Conservation (phyloP, 177 flowering plant genomes). For the Vitis hybrid region DNA sequence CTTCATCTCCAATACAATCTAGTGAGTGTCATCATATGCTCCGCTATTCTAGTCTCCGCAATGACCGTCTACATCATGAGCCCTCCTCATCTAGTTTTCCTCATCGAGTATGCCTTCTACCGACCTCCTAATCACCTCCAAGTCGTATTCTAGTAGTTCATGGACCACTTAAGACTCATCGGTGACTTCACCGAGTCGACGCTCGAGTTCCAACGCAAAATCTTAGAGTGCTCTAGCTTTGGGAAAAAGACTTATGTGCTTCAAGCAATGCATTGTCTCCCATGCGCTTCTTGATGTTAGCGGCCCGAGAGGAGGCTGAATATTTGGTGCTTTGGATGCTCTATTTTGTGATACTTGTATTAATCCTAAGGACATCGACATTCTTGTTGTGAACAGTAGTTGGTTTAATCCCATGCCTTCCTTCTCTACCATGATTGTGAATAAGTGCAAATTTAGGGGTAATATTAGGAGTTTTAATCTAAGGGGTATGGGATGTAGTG, state of each 20-base stretch:
- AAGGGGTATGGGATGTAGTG: conserved; percentile 81
- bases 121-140: too few species aligned
- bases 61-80: too few species aligned
- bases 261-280: too few species aligned
- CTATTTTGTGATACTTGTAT: conserved; percentile 24
- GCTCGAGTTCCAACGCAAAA: too few species aligned
- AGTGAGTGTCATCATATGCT: conserved; percentile 14
- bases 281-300: too few species aligned
- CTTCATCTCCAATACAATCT: conserved; percentile 62
- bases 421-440: conserved; percentile 70
- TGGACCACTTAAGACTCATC: too few species aligned
- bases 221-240: too few species aligned
- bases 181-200: too few species aligned
- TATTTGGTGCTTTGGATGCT: conserved; percentile 41
- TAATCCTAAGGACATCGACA: conserved; percentile 62
- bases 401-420: conserved; percentile 76
- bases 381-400: conserved; percentile 72
- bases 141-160: too few species aligned
- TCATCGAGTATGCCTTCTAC: too few species aligned
- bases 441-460: conserved; percentile 67
- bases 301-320: conserved; percentile 55
- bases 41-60: conserved; percentile 25
- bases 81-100: too few species aligned
- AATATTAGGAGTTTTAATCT: conserved; percentile 63
- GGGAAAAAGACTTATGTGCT: too few species aligned